Base-by-base conservation (phyloP, 148 eudicot species). In the Rhododendron ferrugineum region DNA sequence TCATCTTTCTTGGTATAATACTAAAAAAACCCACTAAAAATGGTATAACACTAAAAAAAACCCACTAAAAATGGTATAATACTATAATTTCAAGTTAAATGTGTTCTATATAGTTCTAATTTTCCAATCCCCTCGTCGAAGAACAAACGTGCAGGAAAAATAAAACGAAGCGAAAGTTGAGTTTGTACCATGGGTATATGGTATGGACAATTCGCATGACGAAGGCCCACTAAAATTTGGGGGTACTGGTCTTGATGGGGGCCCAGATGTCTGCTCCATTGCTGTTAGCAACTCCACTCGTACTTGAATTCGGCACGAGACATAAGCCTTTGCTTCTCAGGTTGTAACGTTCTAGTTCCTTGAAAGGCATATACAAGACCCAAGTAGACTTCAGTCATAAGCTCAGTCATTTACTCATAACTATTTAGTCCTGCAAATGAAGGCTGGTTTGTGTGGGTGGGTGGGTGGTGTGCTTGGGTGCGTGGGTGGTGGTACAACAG, bases 191-290 rank as follows among this genome's bases (percentile, higher is more conserved):
- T 32, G 36, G 20, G 4, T 54, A 54, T 23, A 23, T 18, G 16
- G 36, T 1, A 52, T 64, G 32, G 54, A 22, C 23, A 79, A 13
- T 75, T 74, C 70, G 8, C 1, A 46, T 6, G 26, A 74, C 47
- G 68, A 37, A 36, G 66, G 47, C 50, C 37, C 85, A 30, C 89
- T 90, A 86, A 70, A 81, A 86, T 84, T 87, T 80, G 32, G 88
- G 87, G 81, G 90, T 80, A 75, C 42, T 74, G n/a, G 91, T 90
- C 79, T 93, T 92, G 82, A 88, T 91, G 26, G 96, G 96, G 2
- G 98, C 94, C 98, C 98, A 96, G 44, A 96, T 91, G 88, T 96
- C 98, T 20, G 99, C 99, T 62, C 99, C 99, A 42, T 96, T 96
- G 90, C 93, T 95, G 85, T 95, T 83, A 54, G 88, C 92, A 85